Base-by-base conservation (phyloP, 139 green algal genomes). In the Coelastrella sp. region DNA sequence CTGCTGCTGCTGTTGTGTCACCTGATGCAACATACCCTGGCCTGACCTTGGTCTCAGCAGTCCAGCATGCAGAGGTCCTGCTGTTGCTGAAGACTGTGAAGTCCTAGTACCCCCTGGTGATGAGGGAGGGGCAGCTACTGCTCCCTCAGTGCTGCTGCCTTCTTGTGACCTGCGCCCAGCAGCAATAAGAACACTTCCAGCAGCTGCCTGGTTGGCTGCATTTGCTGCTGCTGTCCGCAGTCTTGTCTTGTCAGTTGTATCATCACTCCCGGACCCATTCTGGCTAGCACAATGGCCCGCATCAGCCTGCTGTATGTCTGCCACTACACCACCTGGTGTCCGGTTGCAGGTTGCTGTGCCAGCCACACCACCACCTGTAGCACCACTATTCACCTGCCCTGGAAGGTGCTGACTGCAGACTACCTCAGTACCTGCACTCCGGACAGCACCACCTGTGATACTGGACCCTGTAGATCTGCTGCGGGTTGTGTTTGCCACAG, bases 11-110 rank as follows among this genome's bases (percentile, higher is more conserved):
- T 83, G 75, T 53, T 84, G 62, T 45, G 57, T 11, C 27, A 43
- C n/a, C 72, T 41, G 27, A 7, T 80, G 72, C 8, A 75, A 35
- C 60, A 84, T 35, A 40, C 34, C 63, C 21, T 64, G 27, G 15
- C 60, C 78, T 62, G 78, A 84, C 6, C 60, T 37, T 3, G 78
- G 78, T 41, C 78, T 48, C 60, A 84, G n/a, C 59, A 84, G 60
- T 13, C 78, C 78, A 27, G 78, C 78, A 84, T 84, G 78, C 60
- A 84, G 41, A 1, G 78, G 78, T 1, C 78, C 78, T 57, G 78
- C 60, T 15, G 60, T 38, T 41, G 59, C 57, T 59, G 77, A 35
- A 30, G 59, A 6, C 30, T n/a, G 11, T 63, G 48, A 45, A 21
- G 53, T 8, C 50, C 13, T 30, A 37, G 40, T 35, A 50, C 30